phyloP scores from a whole-genome alignment of 2,329 filamentous ascomycete genomes.

The Hirsutella minnesotensis region DNA sequence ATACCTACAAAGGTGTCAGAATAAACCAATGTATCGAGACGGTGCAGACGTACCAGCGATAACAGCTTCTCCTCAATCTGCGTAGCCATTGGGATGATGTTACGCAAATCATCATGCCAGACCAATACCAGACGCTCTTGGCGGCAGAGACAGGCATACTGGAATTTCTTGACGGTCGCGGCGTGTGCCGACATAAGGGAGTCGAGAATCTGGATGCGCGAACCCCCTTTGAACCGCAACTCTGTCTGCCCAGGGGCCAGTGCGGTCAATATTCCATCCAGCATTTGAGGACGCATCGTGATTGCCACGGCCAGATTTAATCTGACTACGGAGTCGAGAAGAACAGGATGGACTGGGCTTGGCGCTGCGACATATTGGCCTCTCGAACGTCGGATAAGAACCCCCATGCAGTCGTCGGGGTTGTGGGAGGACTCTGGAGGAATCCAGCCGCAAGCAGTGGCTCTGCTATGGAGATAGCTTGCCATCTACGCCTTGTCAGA shows the following conservation, averaged over 20 bases:
- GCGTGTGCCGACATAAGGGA: constrained; percentile 25
- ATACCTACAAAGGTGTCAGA: constrained; percentile 11
- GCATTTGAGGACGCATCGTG: constrained; percentile 36
- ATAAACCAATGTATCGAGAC: neutral
- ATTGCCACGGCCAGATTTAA: constrained; percentile 34
- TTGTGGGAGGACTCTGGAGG: constrained; percentile 6
- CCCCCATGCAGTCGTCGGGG: constrained; percentile 17
- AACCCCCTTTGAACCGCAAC: constrained; percentile 27
- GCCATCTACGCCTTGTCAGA: constrained; percentile 16
- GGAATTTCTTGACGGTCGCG: constrained; percentile 27
- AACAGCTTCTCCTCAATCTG: constrained; percentile 20
- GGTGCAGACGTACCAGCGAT: constrained; percentile 8
- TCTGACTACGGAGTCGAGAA: constrained; percentile 28
- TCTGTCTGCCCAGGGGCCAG: constrained; percentile 28
- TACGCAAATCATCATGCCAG: constrained; percentile 28
- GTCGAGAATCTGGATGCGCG: constrained; percentile 31
- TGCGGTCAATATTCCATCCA: constrained; percentile 29
- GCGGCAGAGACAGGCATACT: constrained; percentile 29
- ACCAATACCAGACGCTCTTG: constrained; percentile 28
- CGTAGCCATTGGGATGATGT: constrained; percentile 25
- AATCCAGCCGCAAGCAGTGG: constrained; percentile 18
- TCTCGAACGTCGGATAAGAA: constrained; percentile 25
- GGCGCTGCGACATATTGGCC: constrained; percentile 30
- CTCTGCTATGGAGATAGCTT: constrained; percentile 16
- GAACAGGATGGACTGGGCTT: constrained; percentile 20